phyloP scores from a whole-genome alignment of 192 early-diverging fungal genomes.

The Podila verticillata region DNA sequence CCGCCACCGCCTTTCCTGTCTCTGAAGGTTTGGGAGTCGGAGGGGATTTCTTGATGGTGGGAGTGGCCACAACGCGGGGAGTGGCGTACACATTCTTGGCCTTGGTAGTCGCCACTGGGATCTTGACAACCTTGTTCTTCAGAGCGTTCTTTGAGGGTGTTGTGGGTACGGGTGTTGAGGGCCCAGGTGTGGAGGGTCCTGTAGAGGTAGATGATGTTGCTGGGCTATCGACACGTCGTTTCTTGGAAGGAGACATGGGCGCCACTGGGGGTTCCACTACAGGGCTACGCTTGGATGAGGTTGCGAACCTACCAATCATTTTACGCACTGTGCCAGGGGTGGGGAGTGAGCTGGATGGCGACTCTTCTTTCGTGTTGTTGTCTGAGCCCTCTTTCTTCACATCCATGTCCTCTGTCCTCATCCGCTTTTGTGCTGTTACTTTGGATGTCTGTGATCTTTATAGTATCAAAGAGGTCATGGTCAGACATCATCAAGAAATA shows the following conservation, averaged over 20 bases:
- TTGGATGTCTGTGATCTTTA: too few species aligned
- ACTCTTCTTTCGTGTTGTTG: neutral
- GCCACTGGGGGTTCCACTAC: neutral
- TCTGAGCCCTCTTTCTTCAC: constrained; percentile 2
- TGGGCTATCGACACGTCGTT: constrained; percentile 8
- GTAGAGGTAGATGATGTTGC: neutral
- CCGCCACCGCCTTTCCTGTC: neutral
- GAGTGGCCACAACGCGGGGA: neutral
- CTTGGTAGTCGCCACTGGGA: constrained; percentile 9
- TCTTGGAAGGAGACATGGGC: constrained; percentile 28
- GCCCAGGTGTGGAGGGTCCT: neutral
- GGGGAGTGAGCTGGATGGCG: constrained; percentile 9
- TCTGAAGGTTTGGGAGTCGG: neutral
- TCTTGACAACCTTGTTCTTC: constrained; percentile 33
- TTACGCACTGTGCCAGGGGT: constrained; percentile 30
- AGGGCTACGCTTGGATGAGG: constrained; percentile 8
- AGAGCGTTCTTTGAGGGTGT: neutral
- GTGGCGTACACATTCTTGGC: constrained; percentile 11
- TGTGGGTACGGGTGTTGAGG: neutral
- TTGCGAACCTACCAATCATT: constrained; percentile 33
- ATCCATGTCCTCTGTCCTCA: constrained; percentile 1
- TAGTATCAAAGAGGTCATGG: too few species aligned
- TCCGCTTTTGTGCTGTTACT: too few species aligned
- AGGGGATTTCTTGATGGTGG: neutral
- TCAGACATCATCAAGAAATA: too few species aligned